Evolutionary conservation across 1,284 basidiomycete species (phyloP), one percentile per base, ranked within the genome.

Genomic region (Boletellus sp.): DNA sequence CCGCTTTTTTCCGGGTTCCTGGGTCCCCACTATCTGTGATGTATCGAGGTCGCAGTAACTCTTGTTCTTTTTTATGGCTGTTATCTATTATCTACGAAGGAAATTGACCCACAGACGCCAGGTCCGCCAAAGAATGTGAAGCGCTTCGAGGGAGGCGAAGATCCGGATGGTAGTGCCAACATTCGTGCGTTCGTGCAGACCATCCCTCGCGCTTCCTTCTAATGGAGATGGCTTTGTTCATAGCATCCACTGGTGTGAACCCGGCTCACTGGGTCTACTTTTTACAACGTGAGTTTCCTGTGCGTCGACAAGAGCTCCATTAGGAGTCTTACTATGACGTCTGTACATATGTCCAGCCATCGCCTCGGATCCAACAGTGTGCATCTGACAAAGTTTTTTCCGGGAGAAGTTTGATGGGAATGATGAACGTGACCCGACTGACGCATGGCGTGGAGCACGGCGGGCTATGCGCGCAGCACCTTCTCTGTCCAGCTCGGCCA

Each of bases 221-320:
- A 36, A 30, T 33, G 40, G 35, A 37, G 10, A 21, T 22, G 15
- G 30, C 8, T 33, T 43, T 30, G 8, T 18, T 49, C 24, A 22
- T 33, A 74, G 75, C 67, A 24, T 73, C 74, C 13, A 69, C 67
- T 19, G 75, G 75, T 32, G 70, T 73, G 52, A 77, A 75, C 50
- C 62, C 65, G 21, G 65, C 71, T 8, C 76, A 77, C 49, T 58
- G 69, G 54, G 38, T 66, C 15, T 76, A 78, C 57, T 77, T 78
- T 57, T 65, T 58, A n/a, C 70, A 76, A 62, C 55, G 75, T 77
- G 55, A 60, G 65, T 56, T 4, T 44, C 12, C 39, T 6, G 41
- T 36, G 33, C 24, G 19, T 41, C 26, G 6, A 26, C 39, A 18
- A 22, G 28, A 16, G 15, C 24, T 21, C 45, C 26, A 26, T 19